These are phyloP conservation scores for Paramecium primaurelia DNA, from an alignment of 73 alveolate species.

Conservation along the genomic window DNA sequence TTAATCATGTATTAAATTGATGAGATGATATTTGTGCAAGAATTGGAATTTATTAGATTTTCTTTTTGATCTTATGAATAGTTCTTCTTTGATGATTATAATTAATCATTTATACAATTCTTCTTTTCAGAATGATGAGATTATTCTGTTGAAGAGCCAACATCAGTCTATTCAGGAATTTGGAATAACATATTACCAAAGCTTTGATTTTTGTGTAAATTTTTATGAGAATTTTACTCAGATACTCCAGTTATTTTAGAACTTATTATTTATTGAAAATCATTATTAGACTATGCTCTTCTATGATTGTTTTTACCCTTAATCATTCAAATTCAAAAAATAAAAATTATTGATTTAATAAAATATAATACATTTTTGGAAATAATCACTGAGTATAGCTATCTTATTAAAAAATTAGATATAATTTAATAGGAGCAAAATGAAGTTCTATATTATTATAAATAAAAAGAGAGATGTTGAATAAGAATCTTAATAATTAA, in stretches of 20 bases:
- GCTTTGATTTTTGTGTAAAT: not conserved
- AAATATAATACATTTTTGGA: not conserved
- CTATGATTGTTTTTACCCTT: not conserved
- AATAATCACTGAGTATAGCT: not conserved
- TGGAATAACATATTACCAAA: not conserved
- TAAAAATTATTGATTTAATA: not conserved
- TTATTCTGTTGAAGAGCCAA: not conserved
- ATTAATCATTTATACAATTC: not conserved
- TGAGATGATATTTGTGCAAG: not conserved
- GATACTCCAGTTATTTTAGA: not conserved
- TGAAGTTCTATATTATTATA: not conserved
- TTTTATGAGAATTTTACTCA: not conserved
- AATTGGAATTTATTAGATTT: not conserved
- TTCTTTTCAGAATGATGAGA: not conserved
- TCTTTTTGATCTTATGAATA: not conserved
- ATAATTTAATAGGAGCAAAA: not conserved
- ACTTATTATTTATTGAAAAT: not conserved
- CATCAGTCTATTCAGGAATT: not conserved
- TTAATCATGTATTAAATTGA: not conserved
- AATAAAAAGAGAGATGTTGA: no score
- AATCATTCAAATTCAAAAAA: constrained; percentile 20
- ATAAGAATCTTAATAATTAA: no score
- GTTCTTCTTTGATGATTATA: not conserved
- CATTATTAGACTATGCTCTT: constrained; percentile 20
- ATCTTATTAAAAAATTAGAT: not conserved